Conservation (phyloP, 768 basidiomycete genomes). For the Tricholoma hemisulphureum region DNA sequence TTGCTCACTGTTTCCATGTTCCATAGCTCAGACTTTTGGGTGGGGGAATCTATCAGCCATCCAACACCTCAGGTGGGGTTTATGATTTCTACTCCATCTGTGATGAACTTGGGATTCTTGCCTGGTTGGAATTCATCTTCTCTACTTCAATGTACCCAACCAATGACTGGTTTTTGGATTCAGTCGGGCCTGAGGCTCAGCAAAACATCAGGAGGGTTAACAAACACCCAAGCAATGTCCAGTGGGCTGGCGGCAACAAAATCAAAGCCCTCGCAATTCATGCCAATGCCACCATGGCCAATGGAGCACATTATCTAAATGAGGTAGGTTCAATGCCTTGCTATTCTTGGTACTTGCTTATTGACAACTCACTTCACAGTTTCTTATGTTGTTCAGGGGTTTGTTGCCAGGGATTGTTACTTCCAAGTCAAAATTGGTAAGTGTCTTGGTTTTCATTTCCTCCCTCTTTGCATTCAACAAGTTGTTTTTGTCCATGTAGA, state of each 20-base stretch:
- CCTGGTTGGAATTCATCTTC: conserved; percentile 62
- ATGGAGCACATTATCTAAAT: conserved; percentile 48
- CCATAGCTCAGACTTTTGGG: conserved; percentile 61
- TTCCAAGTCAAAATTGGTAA: conserved; percentile 50
- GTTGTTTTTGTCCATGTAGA: conserved; percentile 26
- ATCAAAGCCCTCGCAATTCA: conserved; percentile 51
- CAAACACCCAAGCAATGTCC: conserved; percentile 53
- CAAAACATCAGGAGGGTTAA: conserved; percentile 59
- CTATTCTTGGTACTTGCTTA: neutral
- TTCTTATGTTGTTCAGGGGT: conserved; percentile 50
- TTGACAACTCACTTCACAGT: conserved; percentile 29
- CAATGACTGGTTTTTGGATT: conserved; percentile 52
- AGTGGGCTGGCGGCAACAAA: conserved; percentile 64
- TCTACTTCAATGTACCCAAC: conserved; percentile 56
- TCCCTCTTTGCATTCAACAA: neutral
- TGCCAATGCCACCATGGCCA: conserved; percentile 34
- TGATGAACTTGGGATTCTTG: conserved; percentile 59
- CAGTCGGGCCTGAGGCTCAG: conserved; percentile 52
- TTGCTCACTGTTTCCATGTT: neutral
- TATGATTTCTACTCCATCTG: conserved; percentile 59
- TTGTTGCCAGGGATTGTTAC: conserved; percentile 47
- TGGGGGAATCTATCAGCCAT: conserved; percentile 53
- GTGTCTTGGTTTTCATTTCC: conserved; percentile 3
- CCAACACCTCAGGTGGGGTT: conserved; percentile 39
- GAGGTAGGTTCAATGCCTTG: conserved; percentile 33